Base-by-base conservation (phyloP, 2,329 filamentous ascomycete species). In the Fusarium decemcellulare region DNA sequence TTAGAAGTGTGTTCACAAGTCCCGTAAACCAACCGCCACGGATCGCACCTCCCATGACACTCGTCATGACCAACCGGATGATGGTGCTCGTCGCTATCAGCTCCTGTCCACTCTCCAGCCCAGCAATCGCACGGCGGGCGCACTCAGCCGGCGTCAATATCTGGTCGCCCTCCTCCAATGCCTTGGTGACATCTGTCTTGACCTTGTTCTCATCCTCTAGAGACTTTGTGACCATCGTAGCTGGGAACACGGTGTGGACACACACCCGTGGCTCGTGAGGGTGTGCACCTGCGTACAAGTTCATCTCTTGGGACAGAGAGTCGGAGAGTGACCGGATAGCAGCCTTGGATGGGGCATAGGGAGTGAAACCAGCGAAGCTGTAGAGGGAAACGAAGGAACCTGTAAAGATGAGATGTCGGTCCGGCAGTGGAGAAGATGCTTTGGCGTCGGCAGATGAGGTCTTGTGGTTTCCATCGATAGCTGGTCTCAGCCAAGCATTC, bases 271-370 rank as follows among this genome's bases (percentile, higher is more conserved):
- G 59, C 16, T 70, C 67, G 0, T 58, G 10, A 0, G 59, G 59
- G 5, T 70, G 63, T 12, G 67, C 67, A 0, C 67, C 67, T 1
- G 63, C 54, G 14, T 70, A 70, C 4, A 70, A 8, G 8, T 70
- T 70, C 67, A 70, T 70, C 42, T 70, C 67, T 5, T 70, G 67
- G 2, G 67, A 70, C 2, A 70, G 55, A 5, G 67, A 70, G 42
- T 70, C 67, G 2, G 67, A 70, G 0, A 70, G 30, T 0, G 67
- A 70, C 11, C 67, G n/a, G 4, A 68, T 70, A 2, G 67, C 67
- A 2, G 67, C 67, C 27, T 70, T 70, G 1, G 67, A 70, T 0
- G 67, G 67, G 0, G 63, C 58, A 23, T 70, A 70, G 1, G 67
- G 67, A 0, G 67, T 70, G 7, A 70, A 70, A 2, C 67, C 67